Percentiles rank a stretch among this genome's conserved stretches.
phyloP scores from a whole-genome alignment of 768 basidiomycete genomes.

The Panaeolus papilionaceus region DNA sequence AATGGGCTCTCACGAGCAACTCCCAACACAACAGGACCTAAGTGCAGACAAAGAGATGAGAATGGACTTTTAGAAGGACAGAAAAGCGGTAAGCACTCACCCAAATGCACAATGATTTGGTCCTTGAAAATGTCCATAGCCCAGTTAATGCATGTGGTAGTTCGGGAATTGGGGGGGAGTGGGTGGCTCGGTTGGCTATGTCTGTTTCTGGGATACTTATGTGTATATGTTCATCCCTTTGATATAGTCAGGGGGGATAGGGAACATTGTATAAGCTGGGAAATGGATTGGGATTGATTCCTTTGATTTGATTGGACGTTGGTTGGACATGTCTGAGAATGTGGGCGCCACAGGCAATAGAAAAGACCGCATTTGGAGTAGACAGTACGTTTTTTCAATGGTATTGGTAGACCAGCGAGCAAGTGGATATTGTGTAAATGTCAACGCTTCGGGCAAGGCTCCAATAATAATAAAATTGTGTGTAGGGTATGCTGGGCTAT shows the following conservation, averaged over 20 bases:
- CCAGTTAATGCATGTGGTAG: neutral
- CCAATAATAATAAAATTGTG: neutral
- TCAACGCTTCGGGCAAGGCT: neutral
- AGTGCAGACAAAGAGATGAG: neutral
- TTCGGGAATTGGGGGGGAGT: neutral
- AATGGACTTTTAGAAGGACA: neutral
- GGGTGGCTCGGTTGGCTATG: neutral
- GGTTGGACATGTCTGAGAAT: constrained; percentile 4
- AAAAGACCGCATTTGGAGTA: neutral
- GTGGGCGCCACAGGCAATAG: neutral
- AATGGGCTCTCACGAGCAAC: neutral
- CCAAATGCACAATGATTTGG: neutral
- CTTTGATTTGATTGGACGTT: neutral
- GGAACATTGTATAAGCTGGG: neutral
- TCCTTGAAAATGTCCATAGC: neutral
- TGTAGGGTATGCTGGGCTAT: neutral
- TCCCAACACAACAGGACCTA: neutral
- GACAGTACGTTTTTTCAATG: too few relatives aligned
- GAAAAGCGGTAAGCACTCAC: neutral
- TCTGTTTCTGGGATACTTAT: neutral
- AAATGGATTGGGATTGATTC: neutral
- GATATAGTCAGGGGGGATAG: neutral
- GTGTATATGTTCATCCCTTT: neutral
- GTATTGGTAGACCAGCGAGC: neutral
- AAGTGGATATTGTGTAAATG: neutral